Conservation (phyloP, 73 alveolate genomes). For the Paraurostyla sp. region DNA sequence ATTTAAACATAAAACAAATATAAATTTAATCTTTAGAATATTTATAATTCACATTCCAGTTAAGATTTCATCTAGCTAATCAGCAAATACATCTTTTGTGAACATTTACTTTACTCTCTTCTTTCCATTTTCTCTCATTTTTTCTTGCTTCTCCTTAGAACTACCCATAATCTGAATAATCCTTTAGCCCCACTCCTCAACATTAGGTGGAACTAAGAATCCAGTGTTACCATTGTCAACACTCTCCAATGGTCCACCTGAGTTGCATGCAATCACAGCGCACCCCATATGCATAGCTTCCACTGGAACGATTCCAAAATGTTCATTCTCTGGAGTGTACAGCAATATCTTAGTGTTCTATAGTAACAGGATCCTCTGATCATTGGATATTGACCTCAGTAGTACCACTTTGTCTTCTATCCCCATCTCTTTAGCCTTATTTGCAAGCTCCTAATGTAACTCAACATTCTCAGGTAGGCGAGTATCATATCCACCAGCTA, state of each 20-base stretch:
- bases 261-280: conserved; percentile 96
- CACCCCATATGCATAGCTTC: conserved; percentile 98
- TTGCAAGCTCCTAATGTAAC: conserved; percentile 83
- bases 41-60: not conserved
- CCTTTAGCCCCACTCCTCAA: conserved; percentile 60
- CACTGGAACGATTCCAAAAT: conserved; percentile 99
- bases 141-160: conserved; percentile 70
- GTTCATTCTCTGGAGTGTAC: conserved; percentile 99
- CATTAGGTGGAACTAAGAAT: conserved; percentile 72
- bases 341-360: conserved; percentile 91
- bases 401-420: conserved; percentile 84
- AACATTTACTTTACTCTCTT: conserved; percentile 83
- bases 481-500: conserved; percentile 99
- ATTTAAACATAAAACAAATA: conserved; percentile 1
- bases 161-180: conserved; percentile 57
- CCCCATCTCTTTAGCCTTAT: conserved; percentile 80
- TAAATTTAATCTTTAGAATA: not conserved
- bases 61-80: not conserved
- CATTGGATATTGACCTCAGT: conserved; percentile 90
- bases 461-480: conserved; percentile 94
- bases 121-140: conserved; percentile 76
- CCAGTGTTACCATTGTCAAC: conserved; percentile 95
- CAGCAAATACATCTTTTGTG: conserved; percentile 77
- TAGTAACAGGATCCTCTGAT: conserved; percentile 83
- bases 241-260: conserved; percentile 99